Evolutionary conservation across 1,139 yeast genomes (phyloP), one percentile per base, ranked within the genome.

Genomic region (Debaryomycetaceae sp.): DNA sequence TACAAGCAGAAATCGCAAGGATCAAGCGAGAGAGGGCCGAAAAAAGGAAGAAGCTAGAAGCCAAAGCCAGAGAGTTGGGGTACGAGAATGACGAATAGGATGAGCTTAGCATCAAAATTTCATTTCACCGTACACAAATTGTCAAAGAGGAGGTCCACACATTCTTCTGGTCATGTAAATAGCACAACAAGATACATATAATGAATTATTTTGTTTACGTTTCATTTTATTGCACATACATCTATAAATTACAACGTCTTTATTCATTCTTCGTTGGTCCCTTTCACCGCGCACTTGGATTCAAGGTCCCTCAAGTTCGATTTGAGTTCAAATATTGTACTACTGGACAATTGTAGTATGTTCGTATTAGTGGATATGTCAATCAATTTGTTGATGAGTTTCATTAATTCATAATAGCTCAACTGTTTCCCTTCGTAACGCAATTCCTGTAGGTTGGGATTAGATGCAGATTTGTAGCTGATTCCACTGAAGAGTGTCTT

Each of bases 1-100:
- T 90, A 51, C 85, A 87, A 58, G 93, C 95, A 0, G 98, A 91
- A 63, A 72, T 90, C 39, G 96, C 96, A 17, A 78, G 97, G 59
- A 85, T 90, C 75, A 81, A 82, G 61, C 76, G 81, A 52, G 95
- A 83, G 43, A 76, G 93, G 48, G 59, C 78, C 6, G 96, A 84
- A 55, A 85, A 84, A 68, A 76, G 96, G 60, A 69, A 76, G 53
- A 75, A 86, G 49, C 71, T 90, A 47, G 96, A 89, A 59, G 88
- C 80, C 45, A 83, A 73, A 63, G 86, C 95, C 8, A 75, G 64
- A 43, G 83, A 78, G 54, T 73, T 86, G 54, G 95, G 95, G 13
- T 59, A 60, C n/a, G 68, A 63, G 31, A 72, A 67, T 11, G 65
- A 62, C n/a, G 60, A 56, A 6, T 14, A 14, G n/a, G n/a, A 13